A percentile compares a stretch with the other conserved stretches of the same genome.
Evolutionary conservation across 192 early-diverging fungal species (phyloP).

Genomic region (Coemansia sp.): DNA sequence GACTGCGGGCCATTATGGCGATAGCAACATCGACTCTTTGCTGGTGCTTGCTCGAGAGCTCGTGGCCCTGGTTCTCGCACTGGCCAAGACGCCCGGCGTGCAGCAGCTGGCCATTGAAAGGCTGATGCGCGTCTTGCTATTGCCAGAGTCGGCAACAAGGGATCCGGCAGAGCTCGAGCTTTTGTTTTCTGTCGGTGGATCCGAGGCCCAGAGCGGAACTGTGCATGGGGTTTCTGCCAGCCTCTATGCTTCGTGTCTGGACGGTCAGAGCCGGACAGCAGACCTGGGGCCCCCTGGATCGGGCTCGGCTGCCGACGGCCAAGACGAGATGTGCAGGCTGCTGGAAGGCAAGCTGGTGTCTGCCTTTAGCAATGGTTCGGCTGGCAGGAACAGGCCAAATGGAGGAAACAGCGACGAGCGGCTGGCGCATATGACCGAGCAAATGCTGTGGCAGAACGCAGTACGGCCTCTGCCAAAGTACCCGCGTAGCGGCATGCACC

Average conservation of each 20-base stretch:
- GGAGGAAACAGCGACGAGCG: neutral
- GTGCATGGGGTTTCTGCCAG: neutral
- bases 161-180: conserved; percentile 1
- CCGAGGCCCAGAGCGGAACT: neutral
- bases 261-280: neutral
- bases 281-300: neutral
- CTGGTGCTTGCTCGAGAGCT: conserved; percentile 23
- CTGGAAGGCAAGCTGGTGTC: conserved; percentile 23
- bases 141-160: neutral
- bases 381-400: neutral
- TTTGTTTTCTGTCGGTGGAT: conserved; percentile 8
- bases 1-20: neutral
- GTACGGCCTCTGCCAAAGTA: conserved; percentile 42
- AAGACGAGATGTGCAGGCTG: conserved; percentile 8
- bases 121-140: conserved; percentile 15
- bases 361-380: neutral
- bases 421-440: conserved; percentile 21
- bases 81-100: conserved; percentile 13
- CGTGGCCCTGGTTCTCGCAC: conserved; percentile 7
- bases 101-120: conserved; percentile 27
- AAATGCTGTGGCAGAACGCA: conserved; percentile 47
- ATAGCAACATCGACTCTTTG: neutral
- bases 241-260: neutral
- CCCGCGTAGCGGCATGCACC: conserved; percentile 34
- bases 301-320: neutral